These are phyloP conservation scores for Rhodotorula babjevae DNA, from an alignment of 768 basidiomycete genomes.

Conservation along the genomic window DNA sequence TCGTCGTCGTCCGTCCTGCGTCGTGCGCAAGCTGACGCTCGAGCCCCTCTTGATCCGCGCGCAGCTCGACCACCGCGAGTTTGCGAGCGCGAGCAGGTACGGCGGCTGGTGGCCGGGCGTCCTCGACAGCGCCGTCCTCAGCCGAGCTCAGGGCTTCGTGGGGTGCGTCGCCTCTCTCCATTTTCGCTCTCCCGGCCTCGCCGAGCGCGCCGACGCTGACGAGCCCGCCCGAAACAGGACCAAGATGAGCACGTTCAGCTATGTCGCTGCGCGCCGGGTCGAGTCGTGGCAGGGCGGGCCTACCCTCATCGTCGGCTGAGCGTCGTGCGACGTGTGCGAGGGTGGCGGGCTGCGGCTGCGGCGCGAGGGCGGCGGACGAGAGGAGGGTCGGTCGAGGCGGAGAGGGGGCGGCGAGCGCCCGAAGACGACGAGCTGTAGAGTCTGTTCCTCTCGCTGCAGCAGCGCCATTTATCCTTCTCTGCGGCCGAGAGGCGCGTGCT, in stretches of 20 bases:
- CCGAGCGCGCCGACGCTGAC: not conserved
- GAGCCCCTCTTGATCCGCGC: no score
- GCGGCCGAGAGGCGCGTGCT: no score
- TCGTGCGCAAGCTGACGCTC: no score
- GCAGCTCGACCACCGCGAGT: not conserved
- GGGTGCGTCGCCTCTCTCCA: not conserved
- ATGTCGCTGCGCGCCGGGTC: conserved; percentile 23
- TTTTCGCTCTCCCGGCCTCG: not conserved
- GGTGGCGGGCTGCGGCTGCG: no score
- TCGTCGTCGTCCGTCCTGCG: no score
- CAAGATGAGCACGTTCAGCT: conserved; percentile 25
- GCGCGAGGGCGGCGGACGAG: no score
- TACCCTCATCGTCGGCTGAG: conserved; percentile 18
- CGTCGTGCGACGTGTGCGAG: not conserved
- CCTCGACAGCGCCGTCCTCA: conserved; percentile 15
- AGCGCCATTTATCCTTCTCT: no score
- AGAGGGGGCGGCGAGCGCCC: no score
- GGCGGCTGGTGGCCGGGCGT: conserved; percentile 27
- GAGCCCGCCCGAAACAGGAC: not conserved
- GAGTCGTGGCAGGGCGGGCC: conserved; percentile 27
- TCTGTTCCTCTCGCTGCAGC: no score
- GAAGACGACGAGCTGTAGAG: no score
- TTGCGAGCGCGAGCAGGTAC: conserved; percentile 3
- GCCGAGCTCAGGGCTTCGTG: conserved; percentile 16
- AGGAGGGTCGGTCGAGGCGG: no score